Percentiles rank a stretch among this genome's conserved stretches.
phyloP scores from a whole-genome alignment of 2,329 filamentous ascomycete species.

The Aspergillus oerlinghausenensis region DNA sequence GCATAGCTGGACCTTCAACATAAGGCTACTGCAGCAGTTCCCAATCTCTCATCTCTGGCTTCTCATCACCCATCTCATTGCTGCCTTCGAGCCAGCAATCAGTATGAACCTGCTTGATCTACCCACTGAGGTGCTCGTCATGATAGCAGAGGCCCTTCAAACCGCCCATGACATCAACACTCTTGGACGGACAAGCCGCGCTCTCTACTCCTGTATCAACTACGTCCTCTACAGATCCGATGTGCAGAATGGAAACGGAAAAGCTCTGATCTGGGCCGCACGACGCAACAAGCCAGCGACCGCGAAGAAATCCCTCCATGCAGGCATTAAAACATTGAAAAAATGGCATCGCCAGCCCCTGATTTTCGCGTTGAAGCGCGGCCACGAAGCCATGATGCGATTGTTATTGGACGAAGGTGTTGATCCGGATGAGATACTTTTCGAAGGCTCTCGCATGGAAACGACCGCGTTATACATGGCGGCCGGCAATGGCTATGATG shows the following conservation, averaged over 20 bases:
- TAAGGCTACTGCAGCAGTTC: not conserved
- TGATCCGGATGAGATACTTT: not conserved
- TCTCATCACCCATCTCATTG: not conserved
- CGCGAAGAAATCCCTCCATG: not conserved
- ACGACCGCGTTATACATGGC: not conserved
- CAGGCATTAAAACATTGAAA: too few relatives aligned
- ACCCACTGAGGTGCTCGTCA: not conserved
- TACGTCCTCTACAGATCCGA: too few relatives aligned
- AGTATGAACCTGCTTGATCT: not conserved
- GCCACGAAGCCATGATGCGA: not conserved
- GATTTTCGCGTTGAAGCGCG: too few relatives aligned
- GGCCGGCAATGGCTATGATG: not conserved
- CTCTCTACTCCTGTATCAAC: too few relatives aligned
- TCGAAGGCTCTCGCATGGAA: not conserved
- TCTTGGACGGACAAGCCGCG: too few relatives aligned
- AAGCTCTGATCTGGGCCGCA: too few relatives aligned
- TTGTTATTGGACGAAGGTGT: not conserved
- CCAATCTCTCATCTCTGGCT: not conserved
- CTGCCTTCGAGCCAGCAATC: not conserved
- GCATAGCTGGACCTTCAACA: not conserved
- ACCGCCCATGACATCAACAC: too few relatives aligned
- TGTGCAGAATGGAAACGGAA: too few relatives aligned
- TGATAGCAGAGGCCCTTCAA: too few relatives aligned
- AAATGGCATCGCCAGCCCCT: too few relatives aligned
- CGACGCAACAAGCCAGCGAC: too few relatives aligned